Evolutionary conservation across 2,329 filamentous ascomycete species (phyloP).

Genomic region (Knoxdaviesia proteae): DNA sequence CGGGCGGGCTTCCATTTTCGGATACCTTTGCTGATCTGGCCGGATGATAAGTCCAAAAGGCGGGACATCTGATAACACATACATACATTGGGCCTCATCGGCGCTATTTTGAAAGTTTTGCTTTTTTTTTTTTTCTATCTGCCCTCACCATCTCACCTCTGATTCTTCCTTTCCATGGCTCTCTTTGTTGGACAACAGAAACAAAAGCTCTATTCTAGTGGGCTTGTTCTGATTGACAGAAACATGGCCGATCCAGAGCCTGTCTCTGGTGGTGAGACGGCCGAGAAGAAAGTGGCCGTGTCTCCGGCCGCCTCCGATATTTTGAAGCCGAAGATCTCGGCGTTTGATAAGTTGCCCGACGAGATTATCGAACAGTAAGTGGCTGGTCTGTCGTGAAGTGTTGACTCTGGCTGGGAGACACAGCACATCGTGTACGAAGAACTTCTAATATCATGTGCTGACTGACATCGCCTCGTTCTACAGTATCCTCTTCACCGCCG

Average conservation of each 20-base stretch:
- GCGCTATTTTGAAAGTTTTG: background rate
- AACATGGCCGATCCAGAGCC: background rate
- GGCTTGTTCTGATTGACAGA: too few species aligned
- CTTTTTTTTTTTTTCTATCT: background rate
- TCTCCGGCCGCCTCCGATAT: constrained; percentile 7
- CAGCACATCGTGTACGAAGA: background rate
- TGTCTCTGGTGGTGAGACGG: background rate
- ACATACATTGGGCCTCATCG: too few species aligned
- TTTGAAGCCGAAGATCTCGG: constrained; percentile 8
- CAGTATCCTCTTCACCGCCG: constrained; percentile 39
- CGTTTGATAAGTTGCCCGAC: constrained; percentile 38
- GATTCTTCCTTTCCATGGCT: background rate
- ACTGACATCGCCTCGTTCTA: constrained; percentile 4
- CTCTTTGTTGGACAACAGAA: background rate
- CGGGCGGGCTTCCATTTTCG: too few species aligned
- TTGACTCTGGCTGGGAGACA: background rate
- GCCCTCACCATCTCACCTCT: background rate
- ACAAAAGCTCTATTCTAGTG: too few species aligned
- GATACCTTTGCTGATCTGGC: too few species aligned
- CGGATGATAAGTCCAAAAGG: too few species aligned
- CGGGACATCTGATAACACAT: too few species aligned
- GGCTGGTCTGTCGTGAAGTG: background rate
- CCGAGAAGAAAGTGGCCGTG: background rate
- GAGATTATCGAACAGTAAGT: constrained; percentile 48
- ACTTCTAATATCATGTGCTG: constrained; percentile 4